A percentile compares a stretch with the other conserved stretches of the same genome.
Evolutionary conservation across 345 rosid genomes (phyloP).

Genomic region (Limnanthes douglasii): DNA sequence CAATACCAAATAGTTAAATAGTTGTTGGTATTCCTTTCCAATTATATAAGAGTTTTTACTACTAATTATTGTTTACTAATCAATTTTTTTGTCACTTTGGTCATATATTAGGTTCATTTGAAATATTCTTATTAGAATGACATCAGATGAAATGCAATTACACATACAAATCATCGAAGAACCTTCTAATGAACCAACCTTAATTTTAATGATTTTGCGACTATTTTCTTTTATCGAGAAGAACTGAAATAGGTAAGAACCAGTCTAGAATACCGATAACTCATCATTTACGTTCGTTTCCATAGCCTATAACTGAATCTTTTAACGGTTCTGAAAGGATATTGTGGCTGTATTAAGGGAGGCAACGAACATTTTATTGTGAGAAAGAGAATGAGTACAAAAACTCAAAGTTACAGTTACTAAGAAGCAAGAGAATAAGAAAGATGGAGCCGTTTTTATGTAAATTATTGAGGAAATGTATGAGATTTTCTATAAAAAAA

Average conservation of each 20-base stretch:
- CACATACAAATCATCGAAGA: slow-evolving; percentile 53
- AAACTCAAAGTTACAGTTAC: slow-evolving; percentile 17
- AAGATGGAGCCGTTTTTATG: slow-evolving; percentile 81
- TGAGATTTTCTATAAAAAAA: too few species aligned
- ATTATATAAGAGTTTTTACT: slow-evolving; percentile 49
- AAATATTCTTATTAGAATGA: slow-evolving; percentile 43
- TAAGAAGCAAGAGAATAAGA: slow-evolving; percentile 19
- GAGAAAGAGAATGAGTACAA: slow-evolving; percentile 45
- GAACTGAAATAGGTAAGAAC: too few species aligned
- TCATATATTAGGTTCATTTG: too few species aligned
- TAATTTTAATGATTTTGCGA: too few species aligned
- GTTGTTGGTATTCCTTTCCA: slow-evolving; percentile 95
- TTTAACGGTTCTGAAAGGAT: slow-evolving; percentile 61
- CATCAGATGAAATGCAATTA: slow-evolving; percentile 80
- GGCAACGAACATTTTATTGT: slow-evolving; percentile 17
- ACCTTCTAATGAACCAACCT: too few species aligned
- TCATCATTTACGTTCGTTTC: too few species aligned
- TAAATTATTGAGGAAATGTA: slow-evolving; percentile 94
- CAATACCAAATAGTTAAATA: slow-evolving; percentile 69
- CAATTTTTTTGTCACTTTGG: too few species aligned
- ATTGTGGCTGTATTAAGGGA: slow-evolving; percentile 37
- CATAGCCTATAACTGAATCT: too few species aligned
- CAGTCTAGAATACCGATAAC: too few species aligned
- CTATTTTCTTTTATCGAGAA: too few species aligned
- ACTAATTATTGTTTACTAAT: too few species aligned